Evolutionary conservation across 2,329 filamentous ascomycete species (phyloP), one percentile per base, ranked within the genome.

Genomic region (Pyrenochaeta sp.): DNA sequence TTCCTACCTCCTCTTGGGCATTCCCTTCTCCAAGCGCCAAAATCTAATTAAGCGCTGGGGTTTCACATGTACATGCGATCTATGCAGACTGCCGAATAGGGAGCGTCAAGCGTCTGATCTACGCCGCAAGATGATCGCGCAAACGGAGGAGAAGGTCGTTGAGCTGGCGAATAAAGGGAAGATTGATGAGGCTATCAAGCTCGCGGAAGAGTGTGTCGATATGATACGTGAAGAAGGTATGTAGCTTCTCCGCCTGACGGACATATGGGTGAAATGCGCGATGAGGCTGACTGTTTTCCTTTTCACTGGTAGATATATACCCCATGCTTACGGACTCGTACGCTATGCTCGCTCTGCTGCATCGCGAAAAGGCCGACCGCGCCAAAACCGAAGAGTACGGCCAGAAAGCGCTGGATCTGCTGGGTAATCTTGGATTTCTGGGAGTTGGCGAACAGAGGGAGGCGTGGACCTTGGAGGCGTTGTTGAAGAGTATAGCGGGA

Each of bases 31-130:
- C 0, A 28, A 59, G 24, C 63, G 68, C 37, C 43, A 54, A 27
- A 10, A 45, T 5, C 37, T 49, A 6, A 58, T 71, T 47, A 34
- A 55, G 1, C 59, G 59, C 39, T 72, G 69, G 69, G 68, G 64
- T 24, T 72, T 72, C 60, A 62, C 40, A n/a, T 71, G 69, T 46
- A 63, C 59, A 25, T 72, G 67, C 52, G 15, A 40, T 15, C 59
- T 72, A 8, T 72, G 69, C 52, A 40, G 40, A 6, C 51, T 56
- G 0, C 45, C 62, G 0, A 0, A 42, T 2, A 8, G 25, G 36
- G 50, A 56, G 13, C 53, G 53, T 34, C 9, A 54, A 42, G 56
- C 53, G 7, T 67, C 64, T 0, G 69, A 71, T 47, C 39, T 58
- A 2, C 64, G 64, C n/a, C 64, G 68, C 45, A 44, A 19, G 1